phyloP scores from a whole-genome alignment of 106 monocot genomes.

The Posidonia australis region DNA sequence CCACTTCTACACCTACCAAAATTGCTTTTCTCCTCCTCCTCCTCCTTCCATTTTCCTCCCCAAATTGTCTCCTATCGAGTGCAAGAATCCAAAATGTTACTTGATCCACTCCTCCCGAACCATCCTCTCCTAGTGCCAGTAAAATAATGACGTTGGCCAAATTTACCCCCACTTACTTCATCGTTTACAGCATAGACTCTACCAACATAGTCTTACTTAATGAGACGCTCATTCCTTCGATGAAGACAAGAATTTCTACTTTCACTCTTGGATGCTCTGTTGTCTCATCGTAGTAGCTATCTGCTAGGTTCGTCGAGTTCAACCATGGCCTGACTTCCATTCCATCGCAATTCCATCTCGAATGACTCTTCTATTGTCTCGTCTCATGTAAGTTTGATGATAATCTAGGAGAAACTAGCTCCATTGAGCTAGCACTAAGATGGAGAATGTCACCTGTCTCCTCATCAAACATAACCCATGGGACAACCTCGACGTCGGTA shows the following conservation, averaged over 20 bases:
- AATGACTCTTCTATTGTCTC: constrained; percentile 74
- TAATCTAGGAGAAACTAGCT: constrained; percentile 26
- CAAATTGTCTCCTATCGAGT: constrained; percentile 49
- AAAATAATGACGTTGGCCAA: constrained; percentile 2
- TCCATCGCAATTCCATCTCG: constrained; percentile 44
- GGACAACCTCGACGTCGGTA: no score
- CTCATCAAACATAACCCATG: no score
- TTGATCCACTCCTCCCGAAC: constrained; percentile 33
- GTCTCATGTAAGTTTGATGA: constrained; percentile 70
- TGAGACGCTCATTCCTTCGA: constrained; percentile 33
- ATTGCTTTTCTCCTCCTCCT: constrained; percentile 16
- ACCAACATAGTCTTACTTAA: constrained; percentile 63
- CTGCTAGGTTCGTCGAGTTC: constrained; percentile 64
- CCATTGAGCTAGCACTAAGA: constrained; percentile 42
- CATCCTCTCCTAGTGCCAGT: constrained; percentile 27
- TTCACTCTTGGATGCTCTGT: constrained; percentile 78
- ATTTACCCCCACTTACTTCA: constrained; percentile 58
- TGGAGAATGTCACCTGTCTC: no score
- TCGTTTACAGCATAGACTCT: constrained; percentile 74
- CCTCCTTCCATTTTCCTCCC: constrained; percentile 38
- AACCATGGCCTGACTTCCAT: constrained; percentile 62
- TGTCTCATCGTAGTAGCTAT: constrained; percentile 46
- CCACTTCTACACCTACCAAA: constrained; percentile 43
- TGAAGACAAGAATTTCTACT: constrained; percentile 4
- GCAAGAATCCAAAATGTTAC: constrained; percentile 62